Base-by-base conservation (phyloP, 192 early-diverging fungal species). In the Funneliformis geosporum region DNA sequence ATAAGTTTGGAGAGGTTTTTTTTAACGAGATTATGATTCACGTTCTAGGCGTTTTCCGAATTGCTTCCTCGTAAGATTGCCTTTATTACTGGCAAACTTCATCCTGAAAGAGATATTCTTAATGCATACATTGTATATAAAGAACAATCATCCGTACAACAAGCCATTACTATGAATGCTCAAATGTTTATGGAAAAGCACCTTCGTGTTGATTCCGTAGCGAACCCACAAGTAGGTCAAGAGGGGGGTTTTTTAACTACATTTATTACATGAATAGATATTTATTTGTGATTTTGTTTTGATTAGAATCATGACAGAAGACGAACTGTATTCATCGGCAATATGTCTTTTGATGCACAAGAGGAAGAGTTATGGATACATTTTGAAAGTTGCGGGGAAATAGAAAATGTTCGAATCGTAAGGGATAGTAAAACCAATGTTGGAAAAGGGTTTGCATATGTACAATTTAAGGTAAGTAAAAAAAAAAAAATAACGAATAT, bases 381-480 rank as follows among this genome's bases (percentile, higher is more conserved):
- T 46, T 94, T 95, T 80, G 89, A 85, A 64, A 84, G 88, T 33
- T 93, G 91, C 76, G 91, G 93, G 9, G 80, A 90, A 11, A 87
- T 94, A 75, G 93, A 94, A 80, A 92, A 94, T 76, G 95, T 97
- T 25, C 88, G 96, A 18, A 85, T 96, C 42, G 88, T 97, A 40
- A 92, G 96, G 33, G 97, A 98, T 82, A 67, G 81, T 27, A 90
- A 87, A 75, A 96, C 93, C 33, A 96, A 95, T 71, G 84, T 97
- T 60, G 97, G 97, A 50, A 98, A 98, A 81, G 97, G 97, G 4
- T 93, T 97, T 84, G 97, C 91, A 0, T 98, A 96, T 84, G 95
- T 97, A 50, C 94, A 96, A 83, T 97, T 96, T 82, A 79, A 82
- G 6, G 87, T 75, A 83, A 65, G 68, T 75, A 60, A 55, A 11